Conservation (phyloP, 2,329 filamentous ascomycete genomes). For the Xylaria digitata region DNA sequence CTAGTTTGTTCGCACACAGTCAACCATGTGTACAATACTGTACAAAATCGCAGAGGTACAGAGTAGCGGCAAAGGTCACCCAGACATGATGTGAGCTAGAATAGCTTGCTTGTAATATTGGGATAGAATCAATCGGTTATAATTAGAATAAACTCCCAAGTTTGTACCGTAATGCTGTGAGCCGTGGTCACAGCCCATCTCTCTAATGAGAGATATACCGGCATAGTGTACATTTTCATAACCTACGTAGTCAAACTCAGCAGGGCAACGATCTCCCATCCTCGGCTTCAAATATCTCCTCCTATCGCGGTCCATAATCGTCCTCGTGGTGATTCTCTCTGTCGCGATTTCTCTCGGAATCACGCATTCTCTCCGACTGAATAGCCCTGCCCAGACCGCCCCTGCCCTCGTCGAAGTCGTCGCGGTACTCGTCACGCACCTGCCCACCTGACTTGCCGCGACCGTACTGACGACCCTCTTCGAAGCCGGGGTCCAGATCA, state of each 20-base stretch:
- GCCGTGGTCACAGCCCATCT: not conserved
- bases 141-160: constrained; percentile 17
- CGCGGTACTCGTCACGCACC: constrained; percentile 96
- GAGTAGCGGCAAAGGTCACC: constrained; percentile 4
- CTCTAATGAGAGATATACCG: not conserved
- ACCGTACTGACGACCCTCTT: constrained; percentile 95
- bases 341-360: constrained; percentile 57
- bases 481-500: constrained; percentile 94
- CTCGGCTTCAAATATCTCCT: constrained; percentile 18
- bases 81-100: constrained; percentile 6
- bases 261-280: constrained; percentile 43
- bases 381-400: constrained; percentile 88
- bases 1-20: constrained; percentile 11
- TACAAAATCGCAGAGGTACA: constrained; percentile 23
- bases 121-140: not conserved
- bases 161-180: constrained; percentile 6
- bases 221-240: constrained; percentile 24
- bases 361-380: constrained; percentile 58
- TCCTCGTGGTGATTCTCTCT: constrained; percentile 59
- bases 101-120: constrained; percentile 17
- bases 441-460: constrained; percentile 96
- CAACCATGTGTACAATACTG: constrained; percentile 36
- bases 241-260: not conserved
- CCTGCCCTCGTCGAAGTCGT: constrained; percentile 95
- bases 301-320: constrained; percentile 68